Conservation (phyloP, 768 basidiomycete genomes). For the Suillus tomentosus region DNA sequence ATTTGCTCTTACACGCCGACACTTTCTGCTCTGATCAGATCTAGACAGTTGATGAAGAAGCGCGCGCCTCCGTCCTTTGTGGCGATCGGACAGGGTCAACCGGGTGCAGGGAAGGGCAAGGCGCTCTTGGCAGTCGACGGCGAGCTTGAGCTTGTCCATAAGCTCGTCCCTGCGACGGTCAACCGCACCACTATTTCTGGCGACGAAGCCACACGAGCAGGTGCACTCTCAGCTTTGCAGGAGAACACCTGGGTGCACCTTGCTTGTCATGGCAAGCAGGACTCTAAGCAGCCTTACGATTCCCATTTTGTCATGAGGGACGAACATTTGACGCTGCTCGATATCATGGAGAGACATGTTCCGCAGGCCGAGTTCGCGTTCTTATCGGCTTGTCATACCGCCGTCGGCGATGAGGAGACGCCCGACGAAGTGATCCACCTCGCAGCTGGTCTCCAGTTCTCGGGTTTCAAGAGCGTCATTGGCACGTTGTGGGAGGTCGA, state of each 20-base stretch:
- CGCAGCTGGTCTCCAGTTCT: neutral
- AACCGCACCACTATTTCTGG: slow-evolving; percentile 12
- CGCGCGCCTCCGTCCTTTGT: neutral
- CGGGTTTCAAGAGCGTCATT: neutral
- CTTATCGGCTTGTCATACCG: neutral
- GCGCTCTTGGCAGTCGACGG: neutral
- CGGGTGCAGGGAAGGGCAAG: neutral
- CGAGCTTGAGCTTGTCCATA: neutral
- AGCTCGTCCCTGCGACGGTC: neutral
- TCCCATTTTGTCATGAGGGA: slow-evolving; percentile 23
- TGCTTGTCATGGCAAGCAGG: slow-evolving; percentile 33
- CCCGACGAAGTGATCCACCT: neutral
- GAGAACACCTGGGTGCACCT: slow-evolving; percentile 32
- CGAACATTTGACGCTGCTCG: neutral
- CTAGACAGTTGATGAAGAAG: neutral
- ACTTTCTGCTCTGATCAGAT: neutral
- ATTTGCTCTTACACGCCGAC: neutral
- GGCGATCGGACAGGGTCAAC: neutral
- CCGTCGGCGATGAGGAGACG: neutral
- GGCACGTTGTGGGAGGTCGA: neutral
- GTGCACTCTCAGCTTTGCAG: slow-evolving; percentile 17
- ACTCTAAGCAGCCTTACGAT: slow-evolving; percentile 23
- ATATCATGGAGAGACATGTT: neutral
- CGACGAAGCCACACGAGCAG: slow-evolving; percentile 16
- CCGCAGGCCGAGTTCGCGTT: neutral